Percentiles rank a stretch among this genome's conserved stretches.
These are phyloP conservation scores for Deakozyma indianensis DNA, from an alignment of 805 yeast genomes.

Conservation along the genomic window DNA sequence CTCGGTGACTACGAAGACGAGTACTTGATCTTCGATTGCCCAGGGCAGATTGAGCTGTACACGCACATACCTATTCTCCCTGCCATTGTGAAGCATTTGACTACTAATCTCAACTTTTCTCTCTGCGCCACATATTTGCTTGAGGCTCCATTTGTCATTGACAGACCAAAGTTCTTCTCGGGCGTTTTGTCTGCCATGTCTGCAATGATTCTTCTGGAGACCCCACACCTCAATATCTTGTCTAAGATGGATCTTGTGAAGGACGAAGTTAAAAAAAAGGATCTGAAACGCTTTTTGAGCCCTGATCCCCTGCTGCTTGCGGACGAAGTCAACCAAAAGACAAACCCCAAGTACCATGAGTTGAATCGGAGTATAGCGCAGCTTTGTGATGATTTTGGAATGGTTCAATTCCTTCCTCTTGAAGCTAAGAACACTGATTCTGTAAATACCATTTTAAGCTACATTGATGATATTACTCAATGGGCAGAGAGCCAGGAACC, in stretches of 20 bases:
- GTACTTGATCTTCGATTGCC: conserved; percentile 87
- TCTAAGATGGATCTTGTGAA: conserved; percentile 79
- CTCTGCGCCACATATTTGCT: conserved; percentile 84
- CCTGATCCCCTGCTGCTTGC: conserved; percentile 77
- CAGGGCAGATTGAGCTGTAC: conserved; percentile 91
- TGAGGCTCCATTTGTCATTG: conserved; percentile 90
- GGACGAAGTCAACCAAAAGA: conserved; percentile 31
- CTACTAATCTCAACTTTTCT: conserved; percentile 64
- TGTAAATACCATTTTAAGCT: conserved; percentile 70
- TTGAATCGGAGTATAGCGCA: conserved; percentile 76
- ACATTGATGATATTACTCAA: conserved; percentile 93
- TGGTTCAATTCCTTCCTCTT: conserved; percentile 92
- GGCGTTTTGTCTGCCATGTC: conserved; percentile 97
- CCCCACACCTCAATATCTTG: conserved; percentile 86
- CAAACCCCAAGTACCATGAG: conserved; percentile 50
- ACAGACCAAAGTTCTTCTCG: conserved; percentile 80
- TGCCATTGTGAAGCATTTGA: conserved; percentile 71
- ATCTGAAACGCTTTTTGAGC: conserved; percentile 68
- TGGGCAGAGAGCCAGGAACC: conserved; percentile 97
- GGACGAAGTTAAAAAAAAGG: conserved; percentile 60
- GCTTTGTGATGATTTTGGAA: conserved; percentile 92
- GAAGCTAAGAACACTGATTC: conserved; percentile 66
- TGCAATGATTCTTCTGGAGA: conserved; percentile 88
- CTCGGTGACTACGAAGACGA: conserved; percentile 94
- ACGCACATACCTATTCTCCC: conserved; percentile 93